Conservation (phyloP, 352 stramenopile genomes). For the Phytophthora sojae region DNA sequence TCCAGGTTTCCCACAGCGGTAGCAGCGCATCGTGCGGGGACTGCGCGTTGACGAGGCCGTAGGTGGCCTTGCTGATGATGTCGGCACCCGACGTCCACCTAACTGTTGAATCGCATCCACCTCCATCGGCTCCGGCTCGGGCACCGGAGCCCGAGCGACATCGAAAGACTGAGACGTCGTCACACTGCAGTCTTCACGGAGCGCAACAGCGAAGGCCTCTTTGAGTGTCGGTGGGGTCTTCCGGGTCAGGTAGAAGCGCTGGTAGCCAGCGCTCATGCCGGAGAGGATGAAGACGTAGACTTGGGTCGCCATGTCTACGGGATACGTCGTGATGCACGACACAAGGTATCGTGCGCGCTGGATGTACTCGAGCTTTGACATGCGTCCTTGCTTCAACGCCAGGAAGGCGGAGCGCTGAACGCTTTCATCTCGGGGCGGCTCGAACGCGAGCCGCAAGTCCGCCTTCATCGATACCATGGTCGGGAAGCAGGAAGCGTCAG, state of each 20-base stretch:
- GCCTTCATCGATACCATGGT: too few relatives aligned
- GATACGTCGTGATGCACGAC: conserved; percentile 5
- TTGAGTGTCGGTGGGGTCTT: conserved; percentile 13
- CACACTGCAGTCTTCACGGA: conserved; percentile 30
- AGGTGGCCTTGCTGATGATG: neutral
- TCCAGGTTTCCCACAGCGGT: neutral
- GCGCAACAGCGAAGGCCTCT: conserved; percentile 23
- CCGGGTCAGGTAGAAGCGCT: conserved; percentile 29
- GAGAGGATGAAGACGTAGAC: conserved; percentile 31
- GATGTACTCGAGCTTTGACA: conserved; percentile 31
- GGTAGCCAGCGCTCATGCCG: conserved; percentile 24
- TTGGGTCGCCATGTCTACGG: conserved; percentile 30
- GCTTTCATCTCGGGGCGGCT: too few relatives aligned
- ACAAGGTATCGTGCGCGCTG: conserved; percentile 30
- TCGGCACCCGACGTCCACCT: neutral
- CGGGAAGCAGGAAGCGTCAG: too few relatives aligned
- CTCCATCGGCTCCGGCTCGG: conserved; percentile 21
- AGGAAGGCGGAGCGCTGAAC: conserved; percentile 15
- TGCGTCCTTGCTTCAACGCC: conserved; percentile 19
- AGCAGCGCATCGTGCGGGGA: conserved; percentile 4
- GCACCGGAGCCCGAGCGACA: neutral
- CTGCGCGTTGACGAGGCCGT: neutral
- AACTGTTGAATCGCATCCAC: conserved; percentile 19
- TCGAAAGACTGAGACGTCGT: conserved; percentile 13
- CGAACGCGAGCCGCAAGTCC: too few relatives aligned